Percentiles rank a stretch among this genome's conserved stretches.
Conservation (phyloP, 192 early-diverging fungal genomes). For the Allomyces arbusculus region DNA sequence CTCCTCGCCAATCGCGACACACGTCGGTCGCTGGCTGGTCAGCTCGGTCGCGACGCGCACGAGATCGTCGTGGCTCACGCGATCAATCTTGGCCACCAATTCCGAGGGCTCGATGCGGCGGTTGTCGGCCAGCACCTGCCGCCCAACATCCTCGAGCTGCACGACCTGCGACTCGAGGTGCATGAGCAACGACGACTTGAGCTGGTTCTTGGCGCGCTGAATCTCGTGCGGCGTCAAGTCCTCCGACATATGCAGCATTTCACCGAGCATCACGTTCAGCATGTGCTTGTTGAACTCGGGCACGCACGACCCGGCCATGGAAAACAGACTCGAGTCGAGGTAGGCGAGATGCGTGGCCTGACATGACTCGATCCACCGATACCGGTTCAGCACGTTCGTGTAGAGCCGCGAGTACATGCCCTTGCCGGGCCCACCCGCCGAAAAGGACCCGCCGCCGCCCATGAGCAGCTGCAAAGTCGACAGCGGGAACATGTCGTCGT, state of each 20-base stretch:
- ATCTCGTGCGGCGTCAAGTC: conserved; percentile 41
- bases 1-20: background rate
- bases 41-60: conserved; percentile 47
- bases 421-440: conserved; percentile 92
- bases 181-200: conserved; percentile 83
- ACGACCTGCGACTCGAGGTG: conserved; percentile 79
- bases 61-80: conserved; percentile 52
- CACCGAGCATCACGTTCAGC: conserved; percentile 61
- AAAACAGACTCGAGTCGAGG: conserved; percentile 68
- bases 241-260: conserved; percentile 52
- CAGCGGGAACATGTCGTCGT: conserved; percentile 78
- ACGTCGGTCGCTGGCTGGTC: conserved; percentile 1
- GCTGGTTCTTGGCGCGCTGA: conserved; percentile 81
- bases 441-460: conserved; percentile 91
- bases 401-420: conserved; percentile 97
- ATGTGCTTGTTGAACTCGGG: conserved; percentile 51
- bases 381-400: conserved; percentile 81
- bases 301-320: conserved; percentile 69
- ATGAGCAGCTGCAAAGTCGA: conserved; percentile 75
- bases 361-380: conserved; percentile 88
- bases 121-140: conserved; percentile 40
- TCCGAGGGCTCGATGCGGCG: conserved; percentile 10
- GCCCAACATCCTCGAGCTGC: conserved; percentile 82
- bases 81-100: conserved; percentile 63
- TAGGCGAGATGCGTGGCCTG: conserved; percentile 82